Conservation (phyloP, 108 stramenopile genomes). For the Nannochloropsis oceanica region DNA sequence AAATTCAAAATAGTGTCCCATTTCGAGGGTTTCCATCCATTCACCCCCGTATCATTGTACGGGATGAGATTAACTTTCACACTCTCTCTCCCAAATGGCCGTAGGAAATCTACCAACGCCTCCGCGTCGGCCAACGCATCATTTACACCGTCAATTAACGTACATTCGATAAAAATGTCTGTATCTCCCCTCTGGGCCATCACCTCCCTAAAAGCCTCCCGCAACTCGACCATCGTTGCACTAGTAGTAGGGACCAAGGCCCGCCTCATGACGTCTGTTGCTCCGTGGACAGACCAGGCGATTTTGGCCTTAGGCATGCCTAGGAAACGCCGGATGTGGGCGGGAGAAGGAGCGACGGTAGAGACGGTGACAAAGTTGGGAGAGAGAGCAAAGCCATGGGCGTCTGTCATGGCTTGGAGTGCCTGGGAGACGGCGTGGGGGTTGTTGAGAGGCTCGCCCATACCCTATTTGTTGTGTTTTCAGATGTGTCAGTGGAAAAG, state of each 20-base stretch:
- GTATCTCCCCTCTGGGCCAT: constrained; percentile 20
- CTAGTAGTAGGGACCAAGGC: constrained; percentile 60
- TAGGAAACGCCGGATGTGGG: constrained; percentile 28
- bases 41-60: constrained; percentile 39
- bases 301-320: background rate
- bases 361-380: constrained; percentile 54
- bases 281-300: background rate
- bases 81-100: constrained; percentile 44
- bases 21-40: background rate
- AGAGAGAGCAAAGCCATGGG: constrained; percentile 47
- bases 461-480: constrained; percentile 49
- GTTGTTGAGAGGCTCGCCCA: constrained; percentile 73
- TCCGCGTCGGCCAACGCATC: constrained; percentile 57
- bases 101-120: constrained; percentile 50
- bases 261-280: constrained; percentile 49
- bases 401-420: constrained; percentile 40
- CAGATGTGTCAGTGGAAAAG: background rate
- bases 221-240: constrained; percentile 51
- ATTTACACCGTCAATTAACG: constrained; percentile 60
- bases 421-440: constrained; percentile 23
- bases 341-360: constrained; percentile 59
- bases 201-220: constrained; percentile 51
- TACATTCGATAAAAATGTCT: constrained; percentile 60
- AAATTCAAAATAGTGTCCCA: background rate
- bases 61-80: constrained; percentile 62